phyloP scores from a whole-genome alignment of 768 basidiomycete species.

The Amanita jacksonii region DNA sequence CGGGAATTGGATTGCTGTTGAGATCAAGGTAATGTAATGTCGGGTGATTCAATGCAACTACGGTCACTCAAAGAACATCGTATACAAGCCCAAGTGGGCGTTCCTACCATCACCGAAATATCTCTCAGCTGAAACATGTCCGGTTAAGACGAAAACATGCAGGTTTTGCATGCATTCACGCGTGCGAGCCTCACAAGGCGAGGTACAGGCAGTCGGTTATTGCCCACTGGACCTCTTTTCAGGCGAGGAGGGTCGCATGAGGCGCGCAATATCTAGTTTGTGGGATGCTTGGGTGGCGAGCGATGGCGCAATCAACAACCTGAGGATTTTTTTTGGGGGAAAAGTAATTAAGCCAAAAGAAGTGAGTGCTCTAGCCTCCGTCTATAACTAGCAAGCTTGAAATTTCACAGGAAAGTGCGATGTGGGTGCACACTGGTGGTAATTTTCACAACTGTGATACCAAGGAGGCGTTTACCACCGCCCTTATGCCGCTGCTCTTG shows the following conservation, averaged over 20 bases:
- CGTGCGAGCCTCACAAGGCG: slow-evolving; percentile 32
- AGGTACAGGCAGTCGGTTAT: slow-evolving; percentile 39
- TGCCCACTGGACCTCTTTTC: slow-evolving; percentile 93
- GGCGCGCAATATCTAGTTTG: slow-evolving; percentile 54
- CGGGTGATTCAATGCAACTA: not conserved
- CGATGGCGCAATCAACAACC: slow-evolving; percentile 66
- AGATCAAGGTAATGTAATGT: slow-evolving; percentile 69
- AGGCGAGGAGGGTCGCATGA: slow-evolving; percentile 46
- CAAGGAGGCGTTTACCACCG: slow-evolving; percentile 39
- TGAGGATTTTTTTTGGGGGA: slow-evolving; percentile 71
- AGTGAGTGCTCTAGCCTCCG: slow-evolving; percentile 28
- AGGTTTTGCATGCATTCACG: slow-evolving; percentile 87
- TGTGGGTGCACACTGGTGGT: slow-evolving; percentile 17
- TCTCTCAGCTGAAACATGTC: slow-evolving; percentile 48
- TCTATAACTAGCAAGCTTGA: not conserved
- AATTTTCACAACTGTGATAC: slow-evolving; percentile 13
- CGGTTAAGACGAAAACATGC: slow-evolving; percentile 64
- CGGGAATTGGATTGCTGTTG: slow-evolving; percentile 57
- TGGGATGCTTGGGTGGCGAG: slow-evolving; percentile 67
- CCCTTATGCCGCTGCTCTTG: slow-evolving; percentile 40
- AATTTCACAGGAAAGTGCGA: slow-evolving; percentile 17
- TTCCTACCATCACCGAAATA: slow-evolving; percentile 64
- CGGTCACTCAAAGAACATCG: not conserved
- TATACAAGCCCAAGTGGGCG: slow-evolving; percentile 87
- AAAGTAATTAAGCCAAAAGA: slow-evolving; percentile 44